Conservation (phyloP, 2,329 filamentous ascomycete species). For the Clathrospora elynae region DNA sequence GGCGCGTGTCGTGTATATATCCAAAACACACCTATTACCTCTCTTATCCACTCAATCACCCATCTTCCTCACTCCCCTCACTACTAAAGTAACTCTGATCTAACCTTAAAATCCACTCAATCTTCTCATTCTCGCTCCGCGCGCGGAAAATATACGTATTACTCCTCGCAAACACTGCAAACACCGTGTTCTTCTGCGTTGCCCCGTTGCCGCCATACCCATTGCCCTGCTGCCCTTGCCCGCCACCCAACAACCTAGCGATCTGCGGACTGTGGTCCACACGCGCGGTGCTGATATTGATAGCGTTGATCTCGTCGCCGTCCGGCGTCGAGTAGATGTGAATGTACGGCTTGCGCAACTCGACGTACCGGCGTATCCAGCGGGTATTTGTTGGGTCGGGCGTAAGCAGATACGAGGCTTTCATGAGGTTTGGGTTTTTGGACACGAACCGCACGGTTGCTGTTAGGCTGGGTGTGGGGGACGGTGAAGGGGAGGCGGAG, state of each 20-base stretch:
- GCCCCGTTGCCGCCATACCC: slow-evolving; percentile 9
- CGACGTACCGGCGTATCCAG: slow-evolving; percentile 92
- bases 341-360: slow-evolving; percentile 87
- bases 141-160: slow-evolving; percentile 96
- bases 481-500: slow-evolving; percentile 45
- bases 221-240: slow-evolving; percentile 10
- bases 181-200: slow-evolving; percentile 67
- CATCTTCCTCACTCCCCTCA: slow-evolving; percentile 26
- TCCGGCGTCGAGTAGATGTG: slow-evolving; percentile 88
- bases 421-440: slow-evolving; percentile 75
- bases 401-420: slow-evolving; percentile 85
- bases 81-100: slow-evolving; percentile 73
- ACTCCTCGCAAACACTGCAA: slow-evolving; percentile 90
- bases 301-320: slow-evolving; percentile 86
- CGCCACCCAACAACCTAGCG: slow-evolving; percentile 69
- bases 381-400: slow-evolving; percentile 79
- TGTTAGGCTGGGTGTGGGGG: slow-evolving; percentile 65
- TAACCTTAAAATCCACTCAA: slow-evolving; percentile 95
- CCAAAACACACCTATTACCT: too few relatives aligned
- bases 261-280: slow-evolving; percentile 92
- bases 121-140: slow-evolving; percentile 86
- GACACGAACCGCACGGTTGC: slow-evolving; percentile 77
- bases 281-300: slow-evolving; percentile 86
- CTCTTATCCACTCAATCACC: background rate
- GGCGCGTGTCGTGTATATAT: too few relatives aligned